phyloP scores from a whole-genome alignment of 352 stramenopile species.

The Globisporangium polare region DNA sequence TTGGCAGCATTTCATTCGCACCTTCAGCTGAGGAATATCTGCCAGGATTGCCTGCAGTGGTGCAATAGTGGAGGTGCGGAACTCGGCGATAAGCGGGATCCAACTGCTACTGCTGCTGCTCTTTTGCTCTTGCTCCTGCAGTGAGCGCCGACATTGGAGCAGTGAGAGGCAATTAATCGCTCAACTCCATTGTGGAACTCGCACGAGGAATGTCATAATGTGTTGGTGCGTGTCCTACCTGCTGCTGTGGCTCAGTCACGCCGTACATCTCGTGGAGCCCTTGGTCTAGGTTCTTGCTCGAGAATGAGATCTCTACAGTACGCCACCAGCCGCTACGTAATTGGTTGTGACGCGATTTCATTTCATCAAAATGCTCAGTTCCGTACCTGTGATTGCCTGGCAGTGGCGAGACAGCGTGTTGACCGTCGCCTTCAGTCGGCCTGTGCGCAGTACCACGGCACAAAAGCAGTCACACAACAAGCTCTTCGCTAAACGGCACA shows the following conservation, averaged over 20 bases:
- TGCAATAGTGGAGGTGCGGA: conserved; percentile 48
- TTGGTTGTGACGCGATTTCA: too few relatives aligned
- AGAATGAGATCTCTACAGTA: conserved; percentile 22
- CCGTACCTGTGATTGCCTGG: conserved; percentile 48
- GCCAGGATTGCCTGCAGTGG: conserved; percentile 57
- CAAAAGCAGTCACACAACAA: neutral
- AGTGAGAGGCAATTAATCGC: neutral
- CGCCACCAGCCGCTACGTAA: too few relatives aligned
- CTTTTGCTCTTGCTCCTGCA: neutral
- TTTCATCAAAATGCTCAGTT: neutral
- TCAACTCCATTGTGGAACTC: too few relatives aligned
- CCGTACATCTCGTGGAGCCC: conserved; percentile 12
- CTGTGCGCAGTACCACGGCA: conserved; percentile 12
- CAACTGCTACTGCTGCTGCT: conserved; percentile 8
- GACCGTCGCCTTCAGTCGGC: conserved; percentile 30
- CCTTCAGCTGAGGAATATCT: conserved; percentile 52
- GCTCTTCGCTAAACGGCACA: neutral
- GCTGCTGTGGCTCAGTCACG: neutral
- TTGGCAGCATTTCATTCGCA: conserved; percentile 8
- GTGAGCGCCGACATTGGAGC: neutral
- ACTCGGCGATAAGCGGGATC: conserved; percentile 36
- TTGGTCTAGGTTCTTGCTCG: conserved; percentile 16
- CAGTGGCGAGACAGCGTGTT: conserved; percentile 51
- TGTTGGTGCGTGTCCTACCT: neutral
- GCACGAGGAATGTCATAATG: too few relatives aligned